Base-by-base conservation (phyloP, 164 flowering plant species). In the Paratinospora sagittata region DNA sequence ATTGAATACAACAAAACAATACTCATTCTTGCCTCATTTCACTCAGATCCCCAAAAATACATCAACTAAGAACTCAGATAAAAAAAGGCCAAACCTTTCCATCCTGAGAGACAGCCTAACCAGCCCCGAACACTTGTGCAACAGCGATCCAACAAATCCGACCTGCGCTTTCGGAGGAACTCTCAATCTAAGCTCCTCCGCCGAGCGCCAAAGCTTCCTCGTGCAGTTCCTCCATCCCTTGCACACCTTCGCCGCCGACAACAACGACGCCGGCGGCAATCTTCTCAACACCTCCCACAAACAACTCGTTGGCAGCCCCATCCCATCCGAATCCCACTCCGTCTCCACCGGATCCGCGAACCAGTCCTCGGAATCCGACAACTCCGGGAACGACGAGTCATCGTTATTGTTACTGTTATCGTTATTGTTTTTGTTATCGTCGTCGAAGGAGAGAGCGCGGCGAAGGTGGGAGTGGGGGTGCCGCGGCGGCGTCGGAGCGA, bases 171-270 rank as follows among this genome's bases (percentile, higher is more conserved):
- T 81, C 0, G 77, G 63, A 9, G 97, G 97, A 70, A 96, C 95
- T 80, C 88, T 76, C 47, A 96, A 75, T 65, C 86, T 78, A 16
- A 96, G 81, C 87, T 91, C 97, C 85, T 90, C 97, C 26, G 94
- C 88, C 65, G 91, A 84, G 58, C 77, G 75, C 98, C 99, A 96
- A 27, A 96, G 63, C 80, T 77, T 82, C 78, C 77, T 79, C 3
- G 88, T 30, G 3, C 91, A 79, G 27, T 86, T 93, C 72, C 97
- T 84, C 99, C 99, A 96, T 41, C 91, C 93, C 71, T 73, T 85
- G 72, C 98, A 93, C 13, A 96, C 99, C 83, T 80, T 79, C 27
- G 95, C 89, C 57, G 92, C 96, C 77, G 88, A 58, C 80, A 91
- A 52, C 73, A 96, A 67, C 67, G 79, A 87, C 57, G 84, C 64